A percentile compares a stretch with the other conserved stretches of the same genome.
Evolutionary conservation across 148 eudicot species (phyloP).

Genomic region (Pouteria glomerata): DNA sequence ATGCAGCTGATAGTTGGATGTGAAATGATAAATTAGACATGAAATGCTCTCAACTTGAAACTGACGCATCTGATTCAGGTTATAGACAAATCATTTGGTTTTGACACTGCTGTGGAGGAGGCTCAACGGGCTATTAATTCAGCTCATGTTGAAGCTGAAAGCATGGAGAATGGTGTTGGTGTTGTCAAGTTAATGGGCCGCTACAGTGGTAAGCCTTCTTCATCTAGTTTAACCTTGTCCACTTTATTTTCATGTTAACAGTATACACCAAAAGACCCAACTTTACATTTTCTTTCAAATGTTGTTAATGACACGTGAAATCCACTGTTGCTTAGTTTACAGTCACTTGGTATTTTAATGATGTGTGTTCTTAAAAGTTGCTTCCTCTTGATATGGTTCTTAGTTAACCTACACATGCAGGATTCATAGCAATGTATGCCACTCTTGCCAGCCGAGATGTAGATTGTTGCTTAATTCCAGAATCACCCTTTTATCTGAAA

Average conservation of each 20-base stretch:
- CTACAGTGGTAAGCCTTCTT: conserved; percentile 15
- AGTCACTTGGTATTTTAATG: background rate
- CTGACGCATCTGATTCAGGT: conserved; percentile 13
- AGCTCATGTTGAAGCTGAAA: conserved; percentile 47
- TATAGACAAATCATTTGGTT: conserved; percentile 49
- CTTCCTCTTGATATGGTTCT: background rate
- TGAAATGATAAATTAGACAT: background rate
- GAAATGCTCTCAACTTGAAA: background rate
- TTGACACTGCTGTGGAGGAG: conserved; percentile 51
- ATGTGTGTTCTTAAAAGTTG: background rate
- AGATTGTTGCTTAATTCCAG: conserved; percentile 46
- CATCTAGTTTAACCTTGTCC: background rate
- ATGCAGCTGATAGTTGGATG: background rate
- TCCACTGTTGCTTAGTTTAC: too few relatives aligned
- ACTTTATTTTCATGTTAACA: background rate
- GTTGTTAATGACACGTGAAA: background rate
- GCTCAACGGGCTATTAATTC: conserved; percentile 52
- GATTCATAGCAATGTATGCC: conserved; percentile 40
- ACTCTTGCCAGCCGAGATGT: conserved; percentile 46
- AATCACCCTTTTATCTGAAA: conserved; percentile 44
- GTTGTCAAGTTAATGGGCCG: conserved; percentile 51
- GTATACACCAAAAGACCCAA: background rate
- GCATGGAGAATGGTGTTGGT: conserved; percentile 43
- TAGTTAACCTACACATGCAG: conserved; percentile 16
- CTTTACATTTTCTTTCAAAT: background rate